Base-by-base conservation (phyloP, 441 rosid genomes). In the Erodium trifolium region DNA sequence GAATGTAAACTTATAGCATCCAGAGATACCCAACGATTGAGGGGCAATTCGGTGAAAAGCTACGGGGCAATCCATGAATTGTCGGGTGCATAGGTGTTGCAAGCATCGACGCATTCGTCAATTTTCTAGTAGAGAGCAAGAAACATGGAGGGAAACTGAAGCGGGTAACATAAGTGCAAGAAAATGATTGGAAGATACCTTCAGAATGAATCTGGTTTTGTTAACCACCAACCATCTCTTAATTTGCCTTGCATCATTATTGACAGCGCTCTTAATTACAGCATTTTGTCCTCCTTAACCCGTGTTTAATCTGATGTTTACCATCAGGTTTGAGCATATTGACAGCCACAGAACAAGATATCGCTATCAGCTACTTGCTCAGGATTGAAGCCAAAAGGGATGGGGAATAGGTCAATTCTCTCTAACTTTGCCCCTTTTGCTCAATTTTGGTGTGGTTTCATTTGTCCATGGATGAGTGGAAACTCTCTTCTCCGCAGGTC, bases 391-490 rank as follows among this genome's bases (percentile, higher is more conserved):
- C 18, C 27, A 63, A 4, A 60, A 19, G 18, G 23, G 67, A 55
- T 18, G 37, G 37, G 10, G 69, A 29, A 41, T 39, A 39, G 0
- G 67, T 34, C 65, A 47, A 63, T 9, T 39, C 66, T 5, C 12
- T 57, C 63, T 57, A 57, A 3, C 63, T 62, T 53, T 53, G 67
- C 63, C 57, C 41, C 29, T 39, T 62, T 63, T 68, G 67, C 27
- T 23, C 2, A 23, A 23, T 23, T 23, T 23, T 23, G 27, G 27
- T 23, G 27, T 57, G 63, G 66, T 65, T 55, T 41, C 19, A 63
- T 68, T 67, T 59, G 70, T 72, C 77, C 29, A 72, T 16, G 68
- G 18, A 70, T 65, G 70, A 72, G 77, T 70, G 77, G 68, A 70
- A 68, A 75, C 2, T 11, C 57, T 67, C 72, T 57, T 57, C 13